Evolutionary conservation across 495 filamentous ascomycete genomes (phyloP).

Genomic region (Halenospora varia): DNA sequence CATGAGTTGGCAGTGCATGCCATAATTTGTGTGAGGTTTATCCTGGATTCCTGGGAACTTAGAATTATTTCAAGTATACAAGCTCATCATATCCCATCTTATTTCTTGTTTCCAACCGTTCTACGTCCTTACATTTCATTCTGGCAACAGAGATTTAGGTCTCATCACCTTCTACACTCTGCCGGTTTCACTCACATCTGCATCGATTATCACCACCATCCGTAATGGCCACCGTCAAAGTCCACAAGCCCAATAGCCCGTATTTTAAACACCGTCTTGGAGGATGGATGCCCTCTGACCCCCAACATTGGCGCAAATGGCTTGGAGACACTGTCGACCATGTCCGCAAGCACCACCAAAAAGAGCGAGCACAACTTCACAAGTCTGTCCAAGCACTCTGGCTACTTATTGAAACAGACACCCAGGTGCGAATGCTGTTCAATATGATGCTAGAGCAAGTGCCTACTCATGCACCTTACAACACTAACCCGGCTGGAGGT

Average conservation of each 20-base stretch:
- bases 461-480: slow-evolving; percentile 48
- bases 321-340: not conserved
- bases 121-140: not conserved
- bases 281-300: not conserved
- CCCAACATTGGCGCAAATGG: not conserved
- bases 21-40: not conserved
- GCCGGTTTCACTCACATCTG: not conserved
- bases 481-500: slow-evolving; percentile 52
- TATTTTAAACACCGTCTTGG: not conserved
- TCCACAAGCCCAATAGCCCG: not conserved
- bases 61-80: not conserved
- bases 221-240: slow-evolving; percentile 4
- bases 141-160: not conserved
- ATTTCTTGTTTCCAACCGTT: not conserved
- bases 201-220: not conserved
- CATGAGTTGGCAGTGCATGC: not conserved
- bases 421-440: slow-evolving; percentile 49
- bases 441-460: slow-evolving; percentile 64
- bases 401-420: slow-evolving; percentile 41
- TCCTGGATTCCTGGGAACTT: not conserved
- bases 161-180: not conserved
- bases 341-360: not conserved
- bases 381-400: slow-evolving; percentile 39
- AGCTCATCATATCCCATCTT: not conserved
- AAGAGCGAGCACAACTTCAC: not conserved